Evolutionary conservation across 2,329 filamentous ascomycete species (phyloP), one percentile per base, ranked within the genome.

Genomic region (Talaromyces sp.): DNA sequence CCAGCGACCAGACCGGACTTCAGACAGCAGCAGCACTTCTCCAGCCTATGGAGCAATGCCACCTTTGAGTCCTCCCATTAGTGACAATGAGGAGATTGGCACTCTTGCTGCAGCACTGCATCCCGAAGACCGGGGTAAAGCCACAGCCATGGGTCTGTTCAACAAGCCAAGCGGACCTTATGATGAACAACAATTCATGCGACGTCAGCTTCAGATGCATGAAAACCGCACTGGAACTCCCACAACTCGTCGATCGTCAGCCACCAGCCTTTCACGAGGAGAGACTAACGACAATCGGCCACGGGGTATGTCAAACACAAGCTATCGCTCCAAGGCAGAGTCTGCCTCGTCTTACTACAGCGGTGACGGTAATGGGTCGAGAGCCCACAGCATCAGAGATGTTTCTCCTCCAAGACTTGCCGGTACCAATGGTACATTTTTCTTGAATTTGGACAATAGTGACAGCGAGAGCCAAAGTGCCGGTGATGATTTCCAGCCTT

Each of bases 181-280:
- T 70, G 92, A 96, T 71, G 93, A 97, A 72, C 87, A 89, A 22
- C 90, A 92, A 72, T 97, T 92, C 72, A 86, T 91, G 5, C 90
- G 96, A 73, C 87, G 92, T 52, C 90, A 96, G 72, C 81, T 91
- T 57, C 90, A 93, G 74, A 86, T 97, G 75, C 90, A 94, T 68
- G 86, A 90, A 71, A 90, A 88, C 33, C 85, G 89, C 31, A 89
- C 90, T 64, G 87, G 86, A 0, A 86, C 89, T 39, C 76, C 80
- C 61, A 71, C 66, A 65, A 74, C 68, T n/a, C 72, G 71, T 33
- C 71, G 70, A 22, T 73, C 74, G 13, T 72, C 74, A 35, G 69
- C 72, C 1, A 69, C 70, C n/a, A 69, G 69, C 35, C 66, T 70
- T 35, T 66, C 65, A 14, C 56, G 22, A 47, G 56, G 50, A 56